Conservation (phyloP, 1,284 basidiomycete genomes). For the Porodaedalea pini region DNA sequence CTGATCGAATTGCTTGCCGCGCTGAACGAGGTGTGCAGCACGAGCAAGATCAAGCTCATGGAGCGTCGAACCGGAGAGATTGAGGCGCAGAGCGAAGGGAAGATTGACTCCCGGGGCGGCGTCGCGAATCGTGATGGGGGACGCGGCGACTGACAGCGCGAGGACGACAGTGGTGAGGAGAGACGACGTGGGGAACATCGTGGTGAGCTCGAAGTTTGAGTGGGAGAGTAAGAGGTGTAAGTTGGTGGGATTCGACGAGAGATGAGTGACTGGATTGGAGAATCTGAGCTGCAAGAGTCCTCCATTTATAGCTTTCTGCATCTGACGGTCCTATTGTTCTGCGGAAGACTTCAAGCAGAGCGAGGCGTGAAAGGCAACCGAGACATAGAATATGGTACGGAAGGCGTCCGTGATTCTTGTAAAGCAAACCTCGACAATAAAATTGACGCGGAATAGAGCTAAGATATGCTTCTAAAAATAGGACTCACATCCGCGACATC, state of each 20-base stretch:
- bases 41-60: slow-evolving; percentile 20
- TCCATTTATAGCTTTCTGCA: neutral
- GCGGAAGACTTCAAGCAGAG: neutral
- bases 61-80: slow-evolving; percentile 11
- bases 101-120: neutral
- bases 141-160: slow-evolving; percentile 7
- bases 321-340: neutral
- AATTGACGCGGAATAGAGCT: neutral
- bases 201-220: neutral
- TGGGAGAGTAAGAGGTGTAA: neutral
- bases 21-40: slow-evolving; percentile 9
- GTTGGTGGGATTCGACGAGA: neutral
- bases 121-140: slow-evolving; percentile 6
- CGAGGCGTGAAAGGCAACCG: neutral
- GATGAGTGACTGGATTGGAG: neutral
- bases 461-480: neutral
- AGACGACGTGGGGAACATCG: slow-evolving; percentile 10
- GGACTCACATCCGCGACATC: slow-evolving; percentile 5
- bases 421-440: neutral
- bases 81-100: slow-evolving; percentile 10
- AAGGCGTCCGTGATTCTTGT: neutral
- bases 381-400: neutral
- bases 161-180: slow-evolving; percentile 7
- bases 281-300: neutral
- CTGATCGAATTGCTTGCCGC: neutral